phyloP scores from a whole-genome alignment of 805 yeast species.

The Ascoidea tarda region DNA sequence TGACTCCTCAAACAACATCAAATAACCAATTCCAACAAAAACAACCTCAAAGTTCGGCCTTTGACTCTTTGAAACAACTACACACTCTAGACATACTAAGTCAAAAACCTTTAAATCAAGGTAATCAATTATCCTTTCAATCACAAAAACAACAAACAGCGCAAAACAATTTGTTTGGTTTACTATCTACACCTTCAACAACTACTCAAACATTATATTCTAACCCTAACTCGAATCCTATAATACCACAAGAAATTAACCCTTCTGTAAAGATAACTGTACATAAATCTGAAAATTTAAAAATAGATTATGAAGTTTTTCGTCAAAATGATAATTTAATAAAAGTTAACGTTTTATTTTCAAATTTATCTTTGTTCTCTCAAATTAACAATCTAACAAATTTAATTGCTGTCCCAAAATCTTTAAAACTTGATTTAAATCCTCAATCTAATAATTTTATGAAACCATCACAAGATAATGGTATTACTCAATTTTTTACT shows the following conservation, averaged over 20 bases:
- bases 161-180: slow-evolving; percentile 6
- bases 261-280: slow-evolving; percentile 17
- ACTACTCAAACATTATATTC: slow-evolving; percentile 5
- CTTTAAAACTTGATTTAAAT: slow-evolving; percentile 38
- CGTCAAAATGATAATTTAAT: slow-evolving; percentile 20
- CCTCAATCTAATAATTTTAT: slow-evolving; percentile 47
- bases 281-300: slow-evolving; percentile 30
- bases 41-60: slow-evolving; percentile 9
- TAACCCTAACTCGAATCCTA: neutral
- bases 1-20: slow-evolving; percentile 14
- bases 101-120: slow-evolving; percentile 9
- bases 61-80: slow-evolving; percentile 6
- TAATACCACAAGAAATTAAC: slow-evolving; percentile 1
- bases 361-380: slow-evolving; percentile 31
- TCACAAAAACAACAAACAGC: slow-evolving; percentile 10
- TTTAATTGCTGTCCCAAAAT: slow-evolving; percentile 59
- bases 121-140: slow-evolving; percentile 9
- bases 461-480: slow-evolving; percentile 31
- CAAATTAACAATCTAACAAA: slow-evolving; percentile 36
- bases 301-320: slow-evolving; percentile 30
- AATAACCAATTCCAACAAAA: slow-evolving; percentile 13
- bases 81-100: slow-evolving; percentile 9
- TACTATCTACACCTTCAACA: slow-evolving; percentile 8
- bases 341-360: slow-evolving; percentile 32
- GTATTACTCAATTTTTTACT: slow-evolving; percentile 37